A percentile compares a stretch with the other conserved stretches of the same genome.
Evolutionary conservation across 768 basidiomycete genomes (phyloP).

Genomic region (Roridomyces roridus): DNA sequence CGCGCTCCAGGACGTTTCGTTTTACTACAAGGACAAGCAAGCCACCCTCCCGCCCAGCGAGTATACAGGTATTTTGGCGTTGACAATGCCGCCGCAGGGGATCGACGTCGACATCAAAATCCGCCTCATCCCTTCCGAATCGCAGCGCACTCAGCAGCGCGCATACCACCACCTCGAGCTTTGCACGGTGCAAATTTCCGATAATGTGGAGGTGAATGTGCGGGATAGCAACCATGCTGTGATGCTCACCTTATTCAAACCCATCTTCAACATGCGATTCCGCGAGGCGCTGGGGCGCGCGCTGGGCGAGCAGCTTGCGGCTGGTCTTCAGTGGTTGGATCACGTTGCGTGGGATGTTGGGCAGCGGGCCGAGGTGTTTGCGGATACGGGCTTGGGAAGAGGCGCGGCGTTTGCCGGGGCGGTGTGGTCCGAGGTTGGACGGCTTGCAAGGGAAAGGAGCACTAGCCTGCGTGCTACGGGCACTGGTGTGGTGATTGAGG

Average conservation of each 20-base stretch:
- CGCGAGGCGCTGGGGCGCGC: constrained; percentile 66
- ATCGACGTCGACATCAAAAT: constrained; percentile 73
- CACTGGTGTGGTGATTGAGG: constrained; percentile 66
- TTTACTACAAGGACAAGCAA: constrained; percentile 73
- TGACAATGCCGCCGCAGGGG: constrained; percentile 69
- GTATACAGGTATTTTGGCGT: constrained; percentile 65
- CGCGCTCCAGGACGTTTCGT: constrained; percentile 67
- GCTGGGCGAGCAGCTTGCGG: constrained; percentile 60
- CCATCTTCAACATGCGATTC: constrained; percentile 61
- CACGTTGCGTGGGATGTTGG: constrained; percentile 64
- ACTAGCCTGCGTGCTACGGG: constrained; percentile 60
- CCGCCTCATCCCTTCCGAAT: constrained; percentile 60
- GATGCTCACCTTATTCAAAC: constrained; percentile 65
- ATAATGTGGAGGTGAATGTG: constrained; percentile 61
- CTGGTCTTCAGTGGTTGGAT: constrained; percentile 58
- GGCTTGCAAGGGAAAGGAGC: constrained; percentile 47
- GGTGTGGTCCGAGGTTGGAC: constrained; percentile 73
- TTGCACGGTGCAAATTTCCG: constrained; percentile 58
- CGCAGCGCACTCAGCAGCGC: constrained; percentile 49
- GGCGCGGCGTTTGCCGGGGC: constrained; percentile 61
- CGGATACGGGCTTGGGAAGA: constrained; percentile 61
- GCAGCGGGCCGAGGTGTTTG: constrained; percentile 65
- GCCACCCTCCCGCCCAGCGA: constrained; percentile 58
- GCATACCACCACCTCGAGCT: constrained; percentile 67
- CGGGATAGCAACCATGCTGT: constrained; percentile 70